phyloP scores from a whole-genome alignment of 345 rosid species.

The Syzygium oleosum region DNA sequence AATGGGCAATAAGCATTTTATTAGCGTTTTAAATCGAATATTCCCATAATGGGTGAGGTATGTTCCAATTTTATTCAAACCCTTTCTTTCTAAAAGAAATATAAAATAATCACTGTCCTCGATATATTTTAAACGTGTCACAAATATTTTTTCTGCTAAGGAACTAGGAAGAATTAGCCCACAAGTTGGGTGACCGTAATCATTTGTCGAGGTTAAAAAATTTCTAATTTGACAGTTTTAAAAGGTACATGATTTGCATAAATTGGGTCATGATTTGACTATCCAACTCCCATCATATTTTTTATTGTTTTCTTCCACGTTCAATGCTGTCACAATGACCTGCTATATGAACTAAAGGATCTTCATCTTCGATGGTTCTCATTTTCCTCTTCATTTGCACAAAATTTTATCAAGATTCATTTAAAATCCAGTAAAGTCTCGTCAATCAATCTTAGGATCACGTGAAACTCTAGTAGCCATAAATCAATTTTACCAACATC shows the following conservation, averaged over 20 bases:
- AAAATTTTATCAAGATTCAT: not conserved
- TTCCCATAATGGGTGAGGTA: not conserved
- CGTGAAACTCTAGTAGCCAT: not conserved
- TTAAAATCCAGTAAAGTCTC: not conserved
- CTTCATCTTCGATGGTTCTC: not conserved
- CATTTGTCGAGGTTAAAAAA: not conserved
- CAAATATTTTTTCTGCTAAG: not conserved
- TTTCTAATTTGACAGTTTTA: not conserved
- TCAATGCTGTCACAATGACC: not conserved
- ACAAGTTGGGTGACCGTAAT: not conserved
- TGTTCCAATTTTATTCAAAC: too few species aligned
- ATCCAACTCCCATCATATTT: not conserved
- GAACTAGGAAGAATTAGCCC: not conserved
- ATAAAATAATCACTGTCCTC: not conserved
- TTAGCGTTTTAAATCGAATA: not conserved
- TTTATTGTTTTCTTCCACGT: not conserved
- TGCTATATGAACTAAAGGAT: not conserved
- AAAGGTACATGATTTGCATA: not conserved
- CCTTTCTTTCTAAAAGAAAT: not conserved
- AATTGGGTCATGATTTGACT: not conserved
- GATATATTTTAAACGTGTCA: not conserved
- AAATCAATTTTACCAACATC: not conserved
- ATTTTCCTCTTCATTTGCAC: not conserved
- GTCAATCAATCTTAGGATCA: not conserved
- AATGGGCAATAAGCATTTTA: not conserved